Percentiles rank a stretch among this genome's conserved stretches.
phyloP scores from a whole-genome alignment of 2,329 filamentous ascomycete species.

The Colletotrichum theobromicola region DNA sequence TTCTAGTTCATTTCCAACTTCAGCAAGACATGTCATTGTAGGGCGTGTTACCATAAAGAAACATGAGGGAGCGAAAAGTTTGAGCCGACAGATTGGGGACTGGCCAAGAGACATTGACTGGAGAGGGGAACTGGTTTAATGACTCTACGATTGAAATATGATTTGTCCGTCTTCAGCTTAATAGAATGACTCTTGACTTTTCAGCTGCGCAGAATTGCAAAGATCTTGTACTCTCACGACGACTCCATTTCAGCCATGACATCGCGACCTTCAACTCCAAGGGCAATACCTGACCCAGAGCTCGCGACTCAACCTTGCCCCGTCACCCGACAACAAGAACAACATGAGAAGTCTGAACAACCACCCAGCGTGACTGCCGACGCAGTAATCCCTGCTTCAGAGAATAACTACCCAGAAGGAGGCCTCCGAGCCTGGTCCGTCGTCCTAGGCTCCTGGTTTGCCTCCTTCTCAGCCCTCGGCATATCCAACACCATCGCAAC shows the following conservation, averaged over 20 bases:
- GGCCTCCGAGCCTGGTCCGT: conserved; percentile 82
- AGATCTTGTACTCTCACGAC: background rate
- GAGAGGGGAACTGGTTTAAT: background rate
- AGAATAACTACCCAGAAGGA: conserved; percentile 78
- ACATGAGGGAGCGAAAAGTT: background rate
- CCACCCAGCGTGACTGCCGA: background rate
- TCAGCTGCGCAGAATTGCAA: background rate
- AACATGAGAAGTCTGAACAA: background rate
- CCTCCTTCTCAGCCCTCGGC: conserved; percentile 76
- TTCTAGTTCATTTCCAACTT: background rate
- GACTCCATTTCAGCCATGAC: accelerated
- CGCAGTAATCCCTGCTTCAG: conserved; percentile 10
- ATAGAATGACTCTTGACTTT: background rate
- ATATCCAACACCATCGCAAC: conserved; percentile 81
- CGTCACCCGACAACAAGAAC: background rate
- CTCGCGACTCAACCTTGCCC: accelerated
- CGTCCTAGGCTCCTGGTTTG: conserved; percentile 81
- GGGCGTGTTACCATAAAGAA: background rate
- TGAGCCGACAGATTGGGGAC: background rate
- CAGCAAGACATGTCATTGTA: background rate
- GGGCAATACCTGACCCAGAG: background rate
- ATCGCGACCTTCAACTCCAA: background rate
- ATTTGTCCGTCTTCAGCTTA: accelerated
- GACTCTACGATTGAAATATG: background rate
- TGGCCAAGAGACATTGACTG: background rate